Evolutionary conservation across 108 stramenopile species (phyloP), one percentile per base, ranked within the genome.

Genomic region (Seminavis robusta): DNA sequence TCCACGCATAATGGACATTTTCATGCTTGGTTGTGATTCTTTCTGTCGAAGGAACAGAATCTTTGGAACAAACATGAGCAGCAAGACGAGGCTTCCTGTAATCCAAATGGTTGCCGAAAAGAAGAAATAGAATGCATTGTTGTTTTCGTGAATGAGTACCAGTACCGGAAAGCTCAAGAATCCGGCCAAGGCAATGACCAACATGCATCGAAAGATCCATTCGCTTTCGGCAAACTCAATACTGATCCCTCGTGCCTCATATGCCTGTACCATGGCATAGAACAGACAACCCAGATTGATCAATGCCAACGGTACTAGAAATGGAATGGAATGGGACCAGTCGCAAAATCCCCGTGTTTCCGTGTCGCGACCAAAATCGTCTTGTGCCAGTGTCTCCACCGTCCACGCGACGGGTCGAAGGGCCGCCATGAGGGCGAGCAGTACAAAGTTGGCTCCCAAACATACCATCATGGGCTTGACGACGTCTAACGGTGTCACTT

Each of bases 181-280:
- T 24, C 38, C 47, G 39, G 45, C 32, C 24, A 55, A 1, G 13
- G 33, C 17, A 32, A 62, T 46, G 11, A 41, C 11, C 13, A 52
- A 16, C 52, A 79, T 36, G 1, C 44, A 41, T 13, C 23, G 30
- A 31, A 54, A 42, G 26, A 71, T 71, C 20, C 66, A 71, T 3
- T 6, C 23, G 28, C 51, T 61, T 34, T 71, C 70, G 29, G 29
- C 47, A 11, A 71, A 38, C 55, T 71, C 70, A 4, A 38, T 39
- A 33, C 45, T 39, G 19, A 71, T 71, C 16, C 45, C 34, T 15
- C 64, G 60, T 20, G 76, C 75, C 37, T 54, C 47, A 47, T 58
- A 70, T 21, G 69, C 72, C 34, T 81, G 56, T 23, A 28, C 30
- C 20, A 77, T 32, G n/a, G 80, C 52, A 31, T 74, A 23, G 0